Base-by-base conservation (phyloP, 768 basidiomycete genomes). In the Lactarius evosmus region DNA sequence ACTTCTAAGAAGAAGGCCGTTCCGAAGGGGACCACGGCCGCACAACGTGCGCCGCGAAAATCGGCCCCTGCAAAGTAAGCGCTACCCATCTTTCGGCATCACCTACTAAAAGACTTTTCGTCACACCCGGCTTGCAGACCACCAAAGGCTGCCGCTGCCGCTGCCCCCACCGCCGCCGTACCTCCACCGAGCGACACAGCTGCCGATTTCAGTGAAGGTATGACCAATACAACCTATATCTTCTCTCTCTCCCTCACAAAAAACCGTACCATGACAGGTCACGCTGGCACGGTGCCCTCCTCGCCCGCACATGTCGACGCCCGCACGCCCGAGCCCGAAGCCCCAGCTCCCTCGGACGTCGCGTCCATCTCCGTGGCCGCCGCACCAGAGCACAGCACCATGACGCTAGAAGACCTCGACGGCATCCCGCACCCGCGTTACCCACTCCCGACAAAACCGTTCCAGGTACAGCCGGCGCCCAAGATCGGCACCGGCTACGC, bases 391-490 rank as follows among this genome's bases (percentile, higher is more conserved):
- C 51, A 36, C 17, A 53, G 22, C n/a, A 56, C 66, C 1, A 19
- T 52, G 17, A 29, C 63, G 5, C 33, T 67, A 0, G 74, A 78
- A 27, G 82, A 80, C 44, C 77, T 88, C 49, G 84, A 88, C 57
- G 82, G 76, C 58, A 77, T 81, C 22, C 82, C 89, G 1, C 78
- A 88, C 2, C 91, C 91, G 3, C 74, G 86, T 32, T 93, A 91
- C 66, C 88, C 91, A 1, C 81, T 92, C 27, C 90, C 91, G 14
- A 82, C 85, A n/a, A 91, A 88, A 73, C 89, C 90, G 0, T 91
- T 91, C 76, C 85, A 88, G 0, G 91, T 93, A 14, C 89, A 90
- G 69, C 86, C 85, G 33, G 85, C 89, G 2, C 83, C 83, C 0
- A 92, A 91, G 76, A 86, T 92, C n/a, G 77, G 78, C 19, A 81